Evolutionary conservation across 2,329 filamentous ascomycete genomes (phyloP).

Genomic region (Fusarium globosum): DNA sequence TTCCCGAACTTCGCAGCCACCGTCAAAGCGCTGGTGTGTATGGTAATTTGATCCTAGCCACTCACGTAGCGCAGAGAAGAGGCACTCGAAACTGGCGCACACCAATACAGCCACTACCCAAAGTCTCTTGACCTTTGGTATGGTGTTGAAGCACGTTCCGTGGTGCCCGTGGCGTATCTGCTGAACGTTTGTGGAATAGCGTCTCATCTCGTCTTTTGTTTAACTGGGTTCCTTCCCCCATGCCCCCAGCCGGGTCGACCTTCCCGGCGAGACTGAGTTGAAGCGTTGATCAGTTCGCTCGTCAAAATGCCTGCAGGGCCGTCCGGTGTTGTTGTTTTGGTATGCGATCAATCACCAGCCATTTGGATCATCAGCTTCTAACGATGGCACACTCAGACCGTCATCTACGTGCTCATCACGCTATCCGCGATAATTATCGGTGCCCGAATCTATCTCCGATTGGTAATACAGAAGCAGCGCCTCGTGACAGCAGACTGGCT

Average conservation of each 20-base stretch:
- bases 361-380: not conserved
- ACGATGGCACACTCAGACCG: not conserved
- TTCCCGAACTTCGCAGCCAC: not conserved
- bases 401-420: not conserved
- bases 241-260: too few relatives aligned
- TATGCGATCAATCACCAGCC: not conserved
- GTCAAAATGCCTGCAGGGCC: constrained; percentile 8
- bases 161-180: not conserved
- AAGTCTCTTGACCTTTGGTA: not conserved
- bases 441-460: constrained; percentile 21
- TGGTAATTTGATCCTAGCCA: not conserved
- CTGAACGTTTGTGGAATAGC: not conserved
- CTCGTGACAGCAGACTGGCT: constrained; percentile 18
- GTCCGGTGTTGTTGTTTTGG: constrained; percentile 9
- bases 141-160: not conserved
- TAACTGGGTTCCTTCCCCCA: not conserved
- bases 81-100: not conserved
- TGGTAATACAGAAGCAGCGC: constrained; percentile 19
- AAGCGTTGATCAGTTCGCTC: fast-evolving
- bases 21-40: not conserved
- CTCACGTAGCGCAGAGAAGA: fast-evolving
- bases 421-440: not conserved
- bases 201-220: not conserved
- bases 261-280: not conserved
- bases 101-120: not conserved